These are phyloP conservation scores for Sutorius eximius DNA, from an alignment of 1,284 basidiomycete genomes.

Conservation along the genomic window DNA sequence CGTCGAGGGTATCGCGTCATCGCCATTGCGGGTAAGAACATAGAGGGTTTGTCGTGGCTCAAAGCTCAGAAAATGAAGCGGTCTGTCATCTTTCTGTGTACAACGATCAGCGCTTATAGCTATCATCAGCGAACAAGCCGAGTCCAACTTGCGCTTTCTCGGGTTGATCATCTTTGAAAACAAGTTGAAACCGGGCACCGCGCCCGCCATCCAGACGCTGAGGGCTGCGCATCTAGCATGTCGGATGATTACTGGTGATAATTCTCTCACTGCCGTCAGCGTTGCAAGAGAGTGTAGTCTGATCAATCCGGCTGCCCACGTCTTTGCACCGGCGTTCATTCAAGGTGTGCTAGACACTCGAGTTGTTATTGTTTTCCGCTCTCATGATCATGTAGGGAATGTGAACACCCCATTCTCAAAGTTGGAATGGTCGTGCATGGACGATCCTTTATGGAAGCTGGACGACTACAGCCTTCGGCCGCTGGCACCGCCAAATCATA, in stretches of 20 bases:
- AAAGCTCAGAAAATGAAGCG: slow-evolving; percentile 96
- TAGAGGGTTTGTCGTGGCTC: slow-evolving; percentile 94
- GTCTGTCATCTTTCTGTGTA: slow-evolving; percentile 40
- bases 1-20: slow-evolving; percentile 98
- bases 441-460: slow-evolving; percentile 83
- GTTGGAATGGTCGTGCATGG: slow-evolving; percentile 91
- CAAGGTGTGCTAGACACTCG: slow-evolving; percentile 51
- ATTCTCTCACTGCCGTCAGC: slow-evolving; percentile 94
- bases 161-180: slow-evolving; percentile 99
- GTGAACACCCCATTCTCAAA: slow-evolving; percentile 61
- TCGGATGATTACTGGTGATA: slow-evolving; percentile 99
- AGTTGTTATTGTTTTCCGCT: background rate
- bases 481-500: slow-evolving; percentile 61
- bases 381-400: slow-evolving; percentile 49
- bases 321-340: slow-evolving; percentile 87
- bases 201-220: slow-evolving; percentile 88
- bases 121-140: slow-evolving; percentile 83
- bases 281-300: slow-evolving; percentile 95
- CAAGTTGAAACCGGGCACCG: slow-evolving; percentile 92
- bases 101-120: background rate
- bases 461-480: slow-evolving; percentile 90
- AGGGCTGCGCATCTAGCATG: slow-evolving; percentile 90
- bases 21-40: slow-evolving; percentile 94
- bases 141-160: slow-evolving; percentile 88
- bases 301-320: slow-evolving; percentile 85